Evolutionary conservation across 23 red algal species (phyloP), one percentile per base, ranked within the genome.

Genomic region (Agarophyton chilense): DNA sequence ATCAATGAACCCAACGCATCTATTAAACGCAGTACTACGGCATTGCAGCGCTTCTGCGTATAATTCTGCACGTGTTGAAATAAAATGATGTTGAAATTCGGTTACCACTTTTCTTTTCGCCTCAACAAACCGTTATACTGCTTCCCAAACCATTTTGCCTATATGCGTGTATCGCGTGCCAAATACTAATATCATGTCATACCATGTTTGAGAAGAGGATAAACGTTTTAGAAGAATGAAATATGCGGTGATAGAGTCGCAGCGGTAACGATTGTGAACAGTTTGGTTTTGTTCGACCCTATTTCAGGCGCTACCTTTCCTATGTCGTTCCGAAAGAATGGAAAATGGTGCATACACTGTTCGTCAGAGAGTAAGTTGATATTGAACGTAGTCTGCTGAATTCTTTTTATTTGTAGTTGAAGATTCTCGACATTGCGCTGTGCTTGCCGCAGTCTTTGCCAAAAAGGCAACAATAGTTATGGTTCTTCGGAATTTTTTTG

Each of bases 1-100:
- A 22, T 92, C 61, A 26, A 83, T 72, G 56, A 82, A 92, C 28
- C 89, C 89, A 8, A 83, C 35, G 61, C 63, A 92, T 13, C 54
- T 31, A 47, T 82, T 25, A 18, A 83, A 6, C 61, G 79, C 45
- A 11, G 89, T 45, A 25, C 26, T 36, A 39, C 13, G 29, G 46
- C 68, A 9, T 56, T 14, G 4, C 0, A 91, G 29, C 43, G 24
- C 49, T 24, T 76, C 42, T 45, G 78, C 50, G 24, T 77, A 92
- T 9, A 78, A 1, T 4, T 54, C 76, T 9, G 89, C 89, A 18
- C 77, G 28, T 0, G 6, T 16, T 6, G 1, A 9, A 17, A 83
- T 17, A 18, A 83, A 1, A 62, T 83, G 0, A 25, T 56, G 21
- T 38, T 56, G 86, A 49, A 81, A 28, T n/a, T 51, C 13, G 11